Evolutionary conservation across 2,329 filamentous ascomycete genomes (phyloP), one percentile per base, ranked within the genome.

Genomic region (Plenodomus lindquistii): DNA sequence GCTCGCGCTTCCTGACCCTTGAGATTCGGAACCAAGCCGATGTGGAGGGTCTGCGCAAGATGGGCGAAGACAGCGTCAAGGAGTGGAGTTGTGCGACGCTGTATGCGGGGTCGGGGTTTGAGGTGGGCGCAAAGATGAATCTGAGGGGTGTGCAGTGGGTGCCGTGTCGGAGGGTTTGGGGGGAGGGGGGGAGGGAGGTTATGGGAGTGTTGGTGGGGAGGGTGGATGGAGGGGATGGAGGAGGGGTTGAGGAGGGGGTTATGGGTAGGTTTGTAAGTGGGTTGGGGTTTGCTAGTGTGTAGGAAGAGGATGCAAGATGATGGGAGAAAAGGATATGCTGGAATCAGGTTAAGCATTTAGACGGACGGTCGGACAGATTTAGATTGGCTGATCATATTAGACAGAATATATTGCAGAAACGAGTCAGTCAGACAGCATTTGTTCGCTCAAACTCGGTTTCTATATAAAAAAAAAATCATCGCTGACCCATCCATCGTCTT

Each of bases 91-190:
- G 52, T 35, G 60, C 50, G 18, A 67, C 64, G 15, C 9, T 70
- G 29, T 71, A 69, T 45, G 57, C 53, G 2, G 47, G 48, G 1
- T 48, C 42, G 1, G 42, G 39, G 3, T 60, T 63, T 13, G 39
- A 35, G 27, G 43, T 38, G 44, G 13, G 34, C 31, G 42, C 22
- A n/a, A 31, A 38, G 40, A 37, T 43, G 35, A 24, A 27, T n/a
- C 13, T 46, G 20, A 40, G 37, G 17, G 60, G 66, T 4, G 52
- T 64, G 44, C 57, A 62, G 49, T 69, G 62, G 62, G 48, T 71
- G 20, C 67, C 67, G 24, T 72, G 69, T 55, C 29, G 51, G 44
- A 35, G 59, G 39, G 65, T 71, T 8, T 72, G 67, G 67, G 67
- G 65, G 0, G 51, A 50, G 21, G 52, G 41, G 2, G 65, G 66